Evolutionary conservation across 1,284 basidiomycete species (phyloP), one percentile per base, ranked within the genome.

Genomic region (Ceraceosorus bombacis): DNA sequence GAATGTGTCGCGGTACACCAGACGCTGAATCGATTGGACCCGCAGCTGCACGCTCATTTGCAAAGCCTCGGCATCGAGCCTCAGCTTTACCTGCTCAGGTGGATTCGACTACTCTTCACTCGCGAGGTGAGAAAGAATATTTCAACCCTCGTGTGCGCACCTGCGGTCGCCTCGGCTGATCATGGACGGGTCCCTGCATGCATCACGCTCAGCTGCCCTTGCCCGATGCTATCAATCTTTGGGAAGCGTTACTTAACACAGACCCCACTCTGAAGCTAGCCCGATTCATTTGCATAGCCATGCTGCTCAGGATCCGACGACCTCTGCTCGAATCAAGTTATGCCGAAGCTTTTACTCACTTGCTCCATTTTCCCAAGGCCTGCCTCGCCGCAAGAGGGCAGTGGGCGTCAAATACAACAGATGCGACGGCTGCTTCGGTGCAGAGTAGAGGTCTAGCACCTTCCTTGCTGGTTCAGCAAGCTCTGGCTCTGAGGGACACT

Each of bases 41-140:
- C 68, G 0, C 57, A 62, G 8, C 59, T 76, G 2, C 65, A 64
- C 13, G 57, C 65, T 37, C 73, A 74, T 50, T 61, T 76, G 8
- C 55, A 66, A 36, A 59, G 60, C 27, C 61, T 76, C 17, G 70
- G 68, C 41, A 70, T 76, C 48, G 72, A 74, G 53, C 68, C 72
- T 17, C 72, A 74, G 53, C 60, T 76, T 48, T 76, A 67, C 58
- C 70, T 67, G n/a, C 62, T 76, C 37, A 55, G 72, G 39, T 76
- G 73, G 73, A 63, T 74, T 10, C 64, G 72, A 17, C 67, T 76
- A 50, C 64, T 76, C 50, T 76, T 74, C 53, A 66, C 68, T 0
- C 67, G 73, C 49, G 71, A 65, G 39, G 61, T 60, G 48, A 49
- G 49, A 15, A 17, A 13, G 53, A 54, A 17, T 51, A 5, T 60